Evolutionary conservation across 345 rosid species (phyloP).

Genomic region (Salix purpurea): DNA sequence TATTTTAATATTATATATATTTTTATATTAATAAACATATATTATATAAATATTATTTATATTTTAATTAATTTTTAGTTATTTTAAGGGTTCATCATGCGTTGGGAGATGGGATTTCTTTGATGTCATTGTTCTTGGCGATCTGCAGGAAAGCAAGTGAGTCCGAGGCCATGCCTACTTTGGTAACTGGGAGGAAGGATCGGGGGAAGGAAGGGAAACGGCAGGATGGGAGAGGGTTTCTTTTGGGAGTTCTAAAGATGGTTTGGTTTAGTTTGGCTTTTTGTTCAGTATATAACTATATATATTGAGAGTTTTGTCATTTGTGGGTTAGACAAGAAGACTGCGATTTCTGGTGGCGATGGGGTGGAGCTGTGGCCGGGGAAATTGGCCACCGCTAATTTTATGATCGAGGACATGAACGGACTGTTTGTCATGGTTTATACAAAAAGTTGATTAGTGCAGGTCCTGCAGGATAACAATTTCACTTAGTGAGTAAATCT

Average conservation of each 20-base stretch:
- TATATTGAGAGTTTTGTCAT: slow-evolving; percentile 19
- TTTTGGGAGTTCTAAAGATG: slow-evolving; percentile 25
- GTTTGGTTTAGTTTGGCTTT: slow-evolving; percentile 36
- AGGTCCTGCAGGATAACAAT: too few relatives aligned
- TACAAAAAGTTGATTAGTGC: too few relatives aligned
- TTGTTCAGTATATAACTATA: slow-evolving; percentile 37
- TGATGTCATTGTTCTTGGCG: slow-evolving; percentile 49
- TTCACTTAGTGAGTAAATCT: too few relatives aligned
- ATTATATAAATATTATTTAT: too few relatives aligned
- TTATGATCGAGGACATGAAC: slow-evolving; percentile 50
- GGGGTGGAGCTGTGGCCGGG: slow-evolving; percentile 72
- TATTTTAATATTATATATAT: too few relatives aligned
- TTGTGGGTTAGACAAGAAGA: slow-evolving; percentile 36
- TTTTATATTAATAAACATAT: too few relatives aligned
- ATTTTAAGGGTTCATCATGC: slow-evolving; percentile 55
- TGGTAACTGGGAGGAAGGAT: slow-evolving; percentile 5
- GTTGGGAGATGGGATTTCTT: slow-evolving; percentile 55
- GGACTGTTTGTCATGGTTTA: too few relatives aligned
- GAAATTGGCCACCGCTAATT: slow-evolving; percentile 44
- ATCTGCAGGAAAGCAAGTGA: slow-evolving; percentile 36
- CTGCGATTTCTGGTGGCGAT: slow-evolving; percentile 46
- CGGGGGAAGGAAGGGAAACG: background rate
- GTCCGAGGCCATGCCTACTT: slow-evolving; percentile 26
- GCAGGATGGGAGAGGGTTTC: slow-evolving; percentile 1
- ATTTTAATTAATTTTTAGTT: too few relatives aligned